phyloP scores from a whole-genome alignment of 1,284 basidiomycete genomes.

The Moesziomyces parantarcticus region DNA sequence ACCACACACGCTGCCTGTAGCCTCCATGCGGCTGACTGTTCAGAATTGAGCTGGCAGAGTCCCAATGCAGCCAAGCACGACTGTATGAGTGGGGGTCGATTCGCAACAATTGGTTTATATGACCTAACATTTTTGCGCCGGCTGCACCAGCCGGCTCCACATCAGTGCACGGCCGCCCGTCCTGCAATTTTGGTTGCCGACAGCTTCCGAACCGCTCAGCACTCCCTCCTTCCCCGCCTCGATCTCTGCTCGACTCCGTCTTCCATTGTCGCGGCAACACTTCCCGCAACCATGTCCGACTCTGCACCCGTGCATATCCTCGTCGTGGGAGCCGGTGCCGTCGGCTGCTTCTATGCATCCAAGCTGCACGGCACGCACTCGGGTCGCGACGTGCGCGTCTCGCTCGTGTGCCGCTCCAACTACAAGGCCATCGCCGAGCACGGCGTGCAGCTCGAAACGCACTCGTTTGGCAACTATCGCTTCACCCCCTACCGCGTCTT shows the following conservation, averaged over 20 bases:
- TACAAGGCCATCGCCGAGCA: slow-evolving; percentile 66
- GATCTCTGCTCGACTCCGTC: neutral
- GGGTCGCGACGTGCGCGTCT: slow-evolving; percentile 60
- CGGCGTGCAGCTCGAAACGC: slow-evolving; percentile 68
- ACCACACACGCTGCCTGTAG: too few species aligned
- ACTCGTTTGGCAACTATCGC: slow-evolving; percentile 69
- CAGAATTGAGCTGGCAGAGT: too few species aligned
- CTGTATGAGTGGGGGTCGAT: too few species aligned
- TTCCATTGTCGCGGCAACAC: neutral
- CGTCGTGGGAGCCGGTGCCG: slow-evolving; percentile 70
- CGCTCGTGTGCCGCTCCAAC: slow-evolving; percentile 70
- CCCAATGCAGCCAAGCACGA: too few species aligned
- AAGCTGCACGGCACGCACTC: slow-evolving; percentile 20
- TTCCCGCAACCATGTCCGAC: neutral
- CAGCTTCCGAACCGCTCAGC: too few species aligned
- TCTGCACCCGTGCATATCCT: slow-evolving; percentile 42
- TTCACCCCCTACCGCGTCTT: slow-evolving; percentile 68
- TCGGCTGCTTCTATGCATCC: slow-evolving; percentile 70
- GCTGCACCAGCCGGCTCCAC: too few species aligned
- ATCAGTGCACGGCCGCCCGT: too few species aligned
- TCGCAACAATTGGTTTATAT: too few species aligned
- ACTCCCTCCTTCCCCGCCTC: too few species aligned
- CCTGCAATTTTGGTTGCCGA: too few species aligned
- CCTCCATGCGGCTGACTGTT: too few species aligned
- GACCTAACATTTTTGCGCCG: too few species aligned